Base-by-base conservation (phyloP, 306 rosid genomes). In the Inga leiocalycina region DNA sequence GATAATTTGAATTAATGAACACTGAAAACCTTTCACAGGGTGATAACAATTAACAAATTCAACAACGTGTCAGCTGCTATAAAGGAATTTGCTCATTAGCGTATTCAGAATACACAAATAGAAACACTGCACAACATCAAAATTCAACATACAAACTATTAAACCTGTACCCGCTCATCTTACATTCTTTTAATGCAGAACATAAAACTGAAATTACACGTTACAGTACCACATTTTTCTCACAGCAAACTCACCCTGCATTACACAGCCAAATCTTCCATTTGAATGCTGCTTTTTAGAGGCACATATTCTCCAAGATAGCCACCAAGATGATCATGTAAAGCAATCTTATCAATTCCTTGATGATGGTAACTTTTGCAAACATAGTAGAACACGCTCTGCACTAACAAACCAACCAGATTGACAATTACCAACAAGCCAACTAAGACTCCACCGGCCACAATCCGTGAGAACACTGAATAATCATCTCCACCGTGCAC, bases 281-380 rank as follows among this genome's bases (percentile, higher is more conserved):
- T 90, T 79, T 96, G 98, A 89, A 96, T 81, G 87, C 91, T 96
- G 89, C 98, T 96, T 83, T 96, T 96, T 9, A 96, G 88, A 49
- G 99, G 99, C 85, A 97, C 99, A 71, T 94, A 96, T 79, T 96
- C 99, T 16, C 99, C 99, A 20, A 96, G 99, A 78, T 97, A 97
- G 0, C 98, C 99, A 48, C 99, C 98, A 46, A 97, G 94, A 80
- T 96, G 99, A 82, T 96, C 98, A 73, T 90, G 88, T 82, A 96
- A 80, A 6, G 97, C 99, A 19, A 35, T 90, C 90, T 94, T 96
- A 82, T 96, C 98, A 79, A 96, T 96, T 35, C 94, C 98, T 74
- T 96, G 98, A 49, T 90, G 97, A 83, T 96, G 99, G 66, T 82
- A 89, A 79, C 99, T 96, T 84, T 96, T 96, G 82, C 98, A 96